phyloP scores from a whole-genome alignment of 1,284 basidiomycete genomes.

The Fomitopsis palustris region DNA sequence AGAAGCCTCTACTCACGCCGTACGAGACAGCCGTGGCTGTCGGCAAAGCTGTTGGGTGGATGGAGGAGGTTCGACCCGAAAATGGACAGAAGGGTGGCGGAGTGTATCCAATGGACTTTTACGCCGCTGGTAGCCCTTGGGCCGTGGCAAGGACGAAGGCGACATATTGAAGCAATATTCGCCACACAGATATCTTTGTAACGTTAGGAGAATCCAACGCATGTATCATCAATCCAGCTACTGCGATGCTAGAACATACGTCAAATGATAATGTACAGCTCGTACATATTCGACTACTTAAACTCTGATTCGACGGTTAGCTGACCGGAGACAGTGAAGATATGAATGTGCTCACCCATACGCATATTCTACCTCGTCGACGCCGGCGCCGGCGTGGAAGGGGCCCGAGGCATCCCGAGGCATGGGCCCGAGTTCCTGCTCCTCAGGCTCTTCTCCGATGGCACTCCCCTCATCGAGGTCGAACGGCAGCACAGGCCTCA shows the following conservation, averaged over 20 bases:
- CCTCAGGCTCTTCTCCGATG: slow-evolving; percentile 54
- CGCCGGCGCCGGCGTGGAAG: slow-evolving; percentile 73
- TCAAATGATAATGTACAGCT: not conserved
- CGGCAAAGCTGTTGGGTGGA: slow-evolving; percentile 69
- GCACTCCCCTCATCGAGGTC: slow-evolving; percentile 72
- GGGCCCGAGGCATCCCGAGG: slow-evolving; percentile 70
- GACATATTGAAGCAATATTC: slow-evolving; percentile 20
- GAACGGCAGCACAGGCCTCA: slow-evolving; percentile 82
- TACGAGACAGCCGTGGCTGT: slow-evolving; percentile 93
- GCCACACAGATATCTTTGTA: not conserved
- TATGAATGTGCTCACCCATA: slow-evolving; percentile 61
- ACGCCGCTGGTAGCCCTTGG: slow-evolving; percentile 76
- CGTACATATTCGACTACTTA: not conserved
- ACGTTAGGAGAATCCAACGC: not conserved
- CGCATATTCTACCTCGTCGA: slow-evolving; percentile 85
- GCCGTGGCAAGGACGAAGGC: slow-evolving; percentile 53
- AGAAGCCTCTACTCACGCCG: slow-evolving; percentile 85
- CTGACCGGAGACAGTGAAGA: not conserved
- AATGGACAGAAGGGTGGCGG: slow-evolving; percentile 31
- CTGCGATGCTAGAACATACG: not conserved
- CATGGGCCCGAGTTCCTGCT: slow-evolving; percentile 64
- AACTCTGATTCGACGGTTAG: not conserved
- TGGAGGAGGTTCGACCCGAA: slow-evolving; percentile 37
- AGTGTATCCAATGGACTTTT: slow-evolving; percentile 96
- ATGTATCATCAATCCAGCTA: not conserved